Base-by-base conservation (phyloP, 2,329 filamentous ascomycete species). In the Dryadomyces sulphureus region DNA sequence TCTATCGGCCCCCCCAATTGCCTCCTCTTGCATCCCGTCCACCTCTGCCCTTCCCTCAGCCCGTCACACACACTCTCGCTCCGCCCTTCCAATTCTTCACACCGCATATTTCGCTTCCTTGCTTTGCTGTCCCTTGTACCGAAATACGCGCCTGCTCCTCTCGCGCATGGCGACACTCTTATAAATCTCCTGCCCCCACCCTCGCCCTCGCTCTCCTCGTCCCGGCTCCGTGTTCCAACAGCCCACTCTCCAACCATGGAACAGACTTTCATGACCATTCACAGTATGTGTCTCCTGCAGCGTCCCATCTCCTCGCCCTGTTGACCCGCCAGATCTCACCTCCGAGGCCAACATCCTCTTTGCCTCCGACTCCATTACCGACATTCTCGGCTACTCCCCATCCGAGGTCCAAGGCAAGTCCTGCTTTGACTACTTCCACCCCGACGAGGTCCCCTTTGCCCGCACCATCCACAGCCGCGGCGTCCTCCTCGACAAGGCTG, bases 181-280 rank as follows among this genome's bases (percentile, higher is more conserved):
- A 36, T 36, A 17, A 17, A 8, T 36, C 34, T n/a, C 34, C n/a
- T n/a, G 4, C 17, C 34, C 16, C 16, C 34, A 30, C 27, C 27
- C 14, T 30, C 27, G 27, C 16, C n/a, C 16, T 16, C 34, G 6
- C 34, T 36, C 34, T 36, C 35, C 36, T 30, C n/a, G 20, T 42
- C 17, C 11, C 32, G 21, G 17, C 39, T 32, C 19, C n/a, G n/a
- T n/a, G 20, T 16, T n/a, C 25, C 32, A 41, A 35, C 7, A 34
- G 7, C 11, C 20, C 19, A 4, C 12, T 19, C n/a, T 30, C 24
- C 27, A 17, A 34, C 24, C 52, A 85, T 86, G 84, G 84, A 89
- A 64, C 83, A 83, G 54, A 92, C 86, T 27, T 93, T 93, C 65
- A 92, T 93, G 66, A 88, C 85, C 54, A 92, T 93, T 59, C 86